Conservation (phyloP, 306 rosid genomes). For the Begonia fuchsioides region DNA sequence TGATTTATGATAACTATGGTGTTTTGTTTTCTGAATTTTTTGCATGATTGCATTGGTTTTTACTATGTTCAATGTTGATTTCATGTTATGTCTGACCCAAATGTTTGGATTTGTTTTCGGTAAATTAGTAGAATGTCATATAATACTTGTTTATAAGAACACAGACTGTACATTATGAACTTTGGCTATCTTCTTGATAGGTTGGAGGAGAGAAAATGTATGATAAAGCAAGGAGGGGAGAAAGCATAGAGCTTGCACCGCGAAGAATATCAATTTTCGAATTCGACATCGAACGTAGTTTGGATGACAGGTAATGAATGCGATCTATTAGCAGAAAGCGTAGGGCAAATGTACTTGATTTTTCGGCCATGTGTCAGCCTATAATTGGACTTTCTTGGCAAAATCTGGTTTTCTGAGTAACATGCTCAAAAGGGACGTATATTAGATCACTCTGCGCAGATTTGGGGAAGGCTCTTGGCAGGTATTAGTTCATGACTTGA, state of each 20-base stretch:
- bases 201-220: slow-evolving; percentile 96
- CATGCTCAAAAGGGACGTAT: slow-evolving; percentile 88
- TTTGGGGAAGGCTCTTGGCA: slow-evolving; percentile 86
- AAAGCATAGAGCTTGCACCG: slow-evolving; percentile 86
- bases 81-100: too few relatives aligned
- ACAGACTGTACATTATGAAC: background rate
- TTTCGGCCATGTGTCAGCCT: too few relatives aligned
- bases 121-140: too few relatives aligned
- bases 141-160: too few relatives aligned
- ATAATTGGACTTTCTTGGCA: slow-evolving; percentile 24
- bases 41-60: too few relatives aligned
- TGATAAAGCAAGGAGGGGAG: slow-evolving; percentile 96
- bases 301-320: slow-evolving; percentile 57
- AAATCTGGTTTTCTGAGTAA: slow-evolving; percentile 79
- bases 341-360: too few relatives aligned
- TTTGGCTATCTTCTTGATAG: slow-evolving; percentile 25
- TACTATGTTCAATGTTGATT: too few relatives aligned
- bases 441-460: slow-evolving; percentile 89
- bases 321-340: too few relatives aligned
- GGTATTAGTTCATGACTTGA: slow-evolving; percentile 24
- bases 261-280: slow-evolving; percentile 77
- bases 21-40: too few relatives aligned
- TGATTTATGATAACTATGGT: too few relatives aligned
- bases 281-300: slow-evolving; percentile 85
- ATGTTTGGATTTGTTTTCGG: too few relatives aligned